Evolutionary conservation across 2,329 filamentous ascomycete species (phyloP), one percentile per base, ranked within the genome.

Genomic region (Cladosporium colombiae): DNA sequence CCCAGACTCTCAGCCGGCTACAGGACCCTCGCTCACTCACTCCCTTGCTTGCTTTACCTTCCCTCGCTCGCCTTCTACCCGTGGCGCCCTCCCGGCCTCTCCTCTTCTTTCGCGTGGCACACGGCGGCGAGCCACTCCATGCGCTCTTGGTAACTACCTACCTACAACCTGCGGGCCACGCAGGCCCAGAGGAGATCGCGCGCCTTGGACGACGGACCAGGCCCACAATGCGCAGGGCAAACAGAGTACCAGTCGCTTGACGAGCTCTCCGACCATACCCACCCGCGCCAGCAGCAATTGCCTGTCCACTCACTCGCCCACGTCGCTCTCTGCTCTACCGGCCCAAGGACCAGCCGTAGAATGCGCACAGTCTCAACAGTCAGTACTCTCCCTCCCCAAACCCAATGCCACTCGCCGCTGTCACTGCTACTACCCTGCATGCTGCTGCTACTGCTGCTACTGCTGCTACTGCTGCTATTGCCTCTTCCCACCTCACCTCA

Each of bases 341-440:
- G 60, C 60, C 27, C 35, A 56, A 63, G 60, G 60, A 55, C 60
- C 52, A 59, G 62, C 55, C 62, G 55, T 53, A 66, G 52, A 55
- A 70, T 70, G 69, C 61, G 68, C 65, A 70, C 69, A 58, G 69
- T 70, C 29, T 62, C 62, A 50, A 64, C 62, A 64, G 62, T 64
- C 52, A 64, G 62, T 64, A 21, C 5, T 11, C 33, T 16, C 11
- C 50, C 33, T 37, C 37, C 49, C 40, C 40, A 31, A 27, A 18
- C 25, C 37, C 60, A 53, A 27, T 31, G 29, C 44, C 35, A 46
- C 37, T 27, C 52, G 23, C 50, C 25, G 37, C 50, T 50, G 31
- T 27, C 46, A 35, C 46, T 62, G 44, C 44, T 37, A 13, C 44
- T 37, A 13, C 46, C 46, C 46, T 62, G 46, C 46, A 49, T 62